Base-by-base conservation (phyloP, 306 rosid genomes). In the Cicer bijugum region DNA sequence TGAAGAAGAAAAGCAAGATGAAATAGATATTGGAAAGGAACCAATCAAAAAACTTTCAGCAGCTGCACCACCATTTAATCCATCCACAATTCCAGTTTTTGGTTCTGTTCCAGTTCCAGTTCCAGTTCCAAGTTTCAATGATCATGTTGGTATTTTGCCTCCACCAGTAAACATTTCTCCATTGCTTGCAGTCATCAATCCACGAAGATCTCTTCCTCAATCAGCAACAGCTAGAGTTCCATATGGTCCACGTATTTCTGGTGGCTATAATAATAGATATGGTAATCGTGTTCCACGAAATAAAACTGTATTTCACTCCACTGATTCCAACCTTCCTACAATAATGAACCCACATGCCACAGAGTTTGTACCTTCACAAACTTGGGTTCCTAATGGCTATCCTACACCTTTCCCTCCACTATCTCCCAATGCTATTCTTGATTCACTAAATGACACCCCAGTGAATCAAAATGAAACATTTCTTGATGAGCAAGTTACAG, bases 211-310 rank as follows among this genome's bases (percentile, higher is more conserved):
- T n/a, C 90, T 93, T 47, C 99, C 89, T 82, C 99, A 94, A 81
- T 94, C 99, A 53, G 99, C 97, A 47, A 94, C 97, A 50, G 85
- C 99, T 2, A 84, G 97, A 74, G 97, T 94, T 65, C 99, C 99
- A 16, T 94, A 91, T 59, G 99, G 99, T 78, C 99, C 99, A 56
- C 84, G 99, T 53, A 78, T 94, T 60, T 91, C 97, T 43, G 97
- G 98, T 73, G 88, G 95, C 78, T 88, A 84, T 78, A 94, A 89
- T 73, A 78, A 97, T 81, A 42, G 35, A 33, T 85, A 91, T 45
- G 96, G 95, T 75, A 88, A 79, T 50, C 91, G 96, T 51, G 83
- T 82, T 86, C 95, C 92, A 7, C 92, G 93, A 12, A 87, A 72
- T 76, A 94, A 91, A 85, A 77, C 69, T 50, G 75, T 60, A 76